Base-by-base conservation (phyloP, 371 early-diverging fungal genomes). In the Hamiltosporidium magnivora region DNA sequence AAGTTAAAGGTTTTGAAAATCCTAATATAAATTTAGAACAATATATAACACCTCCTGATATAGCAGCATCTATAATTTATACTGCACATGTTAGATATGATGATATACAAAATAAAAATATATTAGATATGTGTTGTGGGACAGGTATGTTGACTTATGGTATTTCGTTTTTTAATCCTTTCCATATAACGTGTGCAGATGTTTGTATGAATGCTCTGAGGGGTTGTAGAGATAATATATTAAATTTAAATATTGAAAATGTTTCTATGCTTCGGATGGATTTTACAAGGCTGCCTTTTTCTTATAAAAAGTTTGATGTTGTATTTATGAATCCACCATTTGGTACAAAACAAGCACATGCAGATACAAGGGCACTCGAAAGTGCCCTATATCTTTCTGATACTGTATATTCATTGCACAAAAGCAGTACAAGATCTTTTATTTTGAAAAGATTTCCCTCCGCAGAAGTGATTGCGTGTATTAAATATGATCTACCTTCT, bases 271-370 rank as follows among this genome's bases (percentile, higher is more conserved):
- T 25, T 25, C 25, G 25, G 25, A 25, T 25, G 25, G 25, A 25
- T 25, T 25, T 25, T 25, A 25, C 25, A 25, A 25, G 25, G 25
- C 25, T 25, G 25, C 25, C 4, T 14, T 36, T 60, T 8, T 54
- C 61, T 11, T 3, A 42, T 2, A 37, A 25, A 42, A 52, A 55
- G 46, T 69, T 69, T 66, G 68, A 75, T 58, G 69, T 68, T 11
- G 67, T 67, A 37, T 55, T 78, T 14, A 69, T 78, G 60, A 78
- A 78, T 66, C 79, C 79, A 25, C 79, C 79, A 38, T 78, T 78
- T 75, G 79, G 79, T n/a, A 75, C 74, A 25, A 69, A 73, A 56
- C 69, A 67, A 53, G 72, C 67, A 52, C 70, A 75, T 44, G 71
- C 69, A 52, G 79, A 78, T 67, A 63, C 61, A 44, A 60, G 52